phyloP scores from a whole-genome alignment of 805 yeast species.

The Starmerella vitae region DNA sequence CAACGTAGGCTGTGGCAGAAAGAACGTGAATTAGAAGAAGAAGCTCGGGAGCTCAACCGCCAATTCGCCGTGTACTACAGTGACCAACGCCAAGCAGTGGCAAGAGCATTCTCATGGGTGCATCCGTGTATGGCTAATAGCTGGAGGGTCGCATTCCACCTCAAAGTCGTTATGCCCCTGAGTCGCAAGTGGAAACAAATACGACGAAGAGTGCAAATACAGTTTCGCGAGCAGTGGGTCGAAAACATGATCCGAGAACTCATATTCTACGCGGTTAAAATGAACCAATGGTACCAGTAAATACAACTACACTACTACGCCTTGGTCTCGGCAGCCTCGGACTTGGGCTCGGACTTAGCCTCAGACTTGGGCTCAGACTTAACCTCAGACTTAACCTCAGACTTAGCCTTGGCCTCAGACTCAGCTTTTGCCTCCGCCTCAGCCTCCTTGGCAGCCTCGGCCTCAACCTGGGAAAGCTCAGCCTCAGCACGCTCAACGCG shows the following conservation, averaged over 20 bases:
- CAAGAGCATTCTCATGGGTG: constrained; percentile 1
- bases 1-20: constrained; percentile 20
- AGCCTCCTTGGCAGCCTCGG: constrained; percentile 2
- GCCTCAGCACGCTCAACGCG: constrained; percentile 66
- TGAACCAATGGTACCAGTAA: background rate
- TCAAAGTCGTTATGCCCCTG: constrained; percentile 5
- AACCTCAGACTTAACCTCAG: background rate
- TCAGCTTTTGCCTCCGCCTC: background rate
- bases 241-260: background rate
- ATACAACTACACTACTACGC: background rate
- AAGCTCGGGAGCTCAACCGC: constrained; percentile 12
- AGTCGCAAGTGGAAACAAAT: background rate
- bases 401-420: constrained; percentile 6
- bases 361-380: background rate
- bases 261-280: background rate
- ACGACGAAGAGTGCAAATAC: background rate
- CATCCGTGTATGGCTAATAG: background rate
- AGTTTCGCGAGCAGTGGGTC: constrained; percentile 4
- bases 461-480: constrained; percentile 53
- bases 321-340: background rate
- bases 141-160: background rate
- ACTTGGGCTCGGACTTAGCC: background rate
- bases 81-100: constrained; percentile 7
- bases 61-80: constrained; percentile 11
- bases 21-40: constrained; percentile 16